Base-by-base conservation (phyloP, 371 early-diverging fungal genomes). In the Cokeromyces recurvatus region DNA sequence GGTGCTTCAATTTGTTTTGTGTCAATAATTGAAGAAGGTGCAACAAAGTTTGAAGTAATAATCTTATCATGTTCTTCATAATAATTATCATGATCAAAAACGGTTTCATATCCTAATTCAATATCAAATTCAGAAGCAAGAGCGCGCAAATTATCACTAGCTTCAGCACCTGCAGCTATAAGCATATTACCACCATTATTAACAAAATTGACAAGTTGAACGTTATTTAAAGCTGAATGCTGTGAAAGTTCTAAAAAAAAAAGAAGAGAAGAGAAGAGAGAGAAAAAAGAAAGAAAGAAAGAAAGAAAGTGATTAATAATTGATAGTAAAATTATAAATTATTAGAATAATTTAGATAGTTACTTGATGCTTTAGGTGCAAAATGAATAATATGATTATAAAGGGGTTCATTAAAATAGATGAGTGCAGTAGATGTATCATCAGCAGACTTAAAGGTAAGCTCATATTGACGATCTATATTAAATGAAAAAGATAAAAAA, bases 131-230 rank as follows among this genome's bases (percentile, higher is more conserved):
- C 94, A 54, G 78, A 64, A 12, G 85, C 87, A 27, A 98, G 65
- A 41, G 89, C 88, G 12, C 88, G 84, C n/a, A 89, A 51, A 9
- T 77, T 62, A 29, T 81, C 84, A n/a, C 84, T 78, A 15, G 87
- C 55, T 36, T 79, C 74, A 32, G 78, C 50, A 7, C 79, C 35
- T 2, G 79, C 80, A 2, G 87, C 89, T 15, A 92, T 53, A 8
- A 98, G 49, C 32, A 95, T 62, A 61, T 95, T 97, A n/a, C 97
- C 98, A 27, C 96, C 97, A 21, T 78, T 71, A 39, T 92, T 84
- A 24, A 95, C 83, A 65, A 90, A 98, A 37, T 91, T 79, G 41
- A 92, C 68, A 12, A 98, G 66, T 29, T 76, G 48, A n/a, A 66
- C 58, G 29, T 76, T 78, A 39, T 51, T 68, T 38, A 88, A 48